Conservation (phyloP, 2,329 filamentous ascomycete species). For the Amylocarpus encephaloides region DNA sequence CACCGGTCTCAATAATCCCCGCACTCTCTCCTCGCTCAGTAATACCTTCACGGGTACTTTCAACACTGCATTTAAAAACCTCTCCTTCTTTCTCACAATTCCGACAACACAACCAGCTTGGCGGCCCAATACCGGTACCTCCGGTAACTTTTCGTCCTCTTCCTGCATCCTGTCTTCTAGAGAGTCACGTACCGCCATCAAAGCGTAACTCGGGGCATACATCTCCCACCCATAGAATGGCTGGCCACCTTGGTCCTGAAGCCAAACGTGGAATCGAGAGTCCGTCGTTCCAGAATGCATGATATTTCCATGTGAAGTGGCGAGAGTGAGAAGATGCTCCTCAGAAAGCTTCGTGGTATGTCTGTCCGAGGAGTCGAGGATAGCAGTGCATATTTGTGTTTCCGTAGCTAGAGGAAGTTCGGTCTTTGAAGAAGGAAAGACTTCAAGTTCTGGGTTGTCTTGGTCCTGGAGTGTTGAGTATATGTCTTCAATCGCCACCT, state of each 20-base stretch:
- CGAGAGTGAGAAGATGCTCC: conserved; percentile 1
- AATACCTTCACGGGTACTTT: conserved; percentile 3
- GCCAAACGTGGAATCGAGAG: conserved; percentile 1
- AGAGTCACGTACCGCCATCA: neutral
- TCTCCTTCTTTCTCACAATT: conserved; percentile 1
- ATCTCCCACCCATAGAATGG: conserved; percentile 3
- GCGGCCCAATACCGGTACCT: too few relatives aligned
- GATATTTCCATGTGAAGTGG: neutral
- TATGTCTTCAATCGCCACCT: neutral
- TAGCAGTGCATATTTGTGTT: conserved; percentile 1
- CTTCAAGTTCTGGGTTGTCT: neutral
- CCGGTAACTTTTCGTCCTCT: neutral
- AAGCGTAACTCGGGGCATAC: neutral
- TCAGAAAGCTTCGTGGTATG: neutral
- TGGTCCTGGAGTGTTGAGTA: neutral
- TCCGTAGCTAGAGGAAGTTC: neutral
- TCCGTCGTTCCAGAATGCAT: conserved; percentile 5
- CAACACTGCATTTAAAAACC: conserved; percentile 1
- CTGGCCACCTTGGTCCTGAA: neutral
- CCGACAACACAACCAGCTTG: neutral
- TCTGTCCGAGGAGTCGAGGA: neutral
- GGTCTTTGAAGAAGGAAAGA: neutral
- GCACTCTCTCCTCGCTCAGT: neutral
- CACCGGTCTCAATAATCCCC: conserved; percentile 1
- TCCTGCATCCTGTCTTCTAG: neutral